phyloP scores from a whole-genome alignment of 2,329 filamentous ascomycete genomes.

The Xylariomycetidae sp. region DNA sequence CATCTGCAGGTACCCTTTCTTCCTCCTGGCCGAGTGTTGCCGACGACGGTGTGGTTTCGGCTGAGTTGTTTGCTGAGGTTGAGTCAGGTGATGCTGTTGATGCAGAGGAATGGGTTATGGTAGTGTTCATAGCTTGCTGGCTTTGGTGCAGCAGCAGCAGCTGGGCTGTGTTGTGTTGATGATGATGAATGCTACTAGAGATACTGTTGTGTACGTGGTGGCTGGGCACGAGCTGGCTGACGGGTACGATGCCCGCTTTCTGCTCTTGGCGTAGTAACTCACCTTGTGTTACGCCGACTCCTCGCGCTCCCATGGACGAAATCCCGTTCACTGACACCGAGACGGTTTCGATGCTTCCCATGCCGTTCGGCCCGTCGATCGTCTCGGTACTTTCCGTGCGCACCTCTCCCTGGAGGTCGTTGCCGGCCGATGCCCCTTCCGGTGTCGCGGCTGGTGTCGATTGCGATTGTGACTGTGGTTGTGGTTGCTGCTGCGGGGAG shows the following conservation, averaged over 20 bases:
- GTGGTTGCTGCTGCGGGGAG: conserved; percentile 15
- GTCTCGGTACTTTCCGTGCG: conserved; percentile 74
- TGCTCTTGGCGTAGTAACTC: conserved; percentile 85
- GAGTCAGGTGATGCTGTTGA: conserved; percentile 11
- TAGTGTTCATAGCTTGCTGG: not conserved
- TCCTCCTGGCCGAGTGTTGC: conserved; percentile 14
- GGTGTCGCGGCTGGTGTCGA: conserved; percentile 23
- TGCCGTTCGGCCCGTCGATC: conserved; percentile 74
- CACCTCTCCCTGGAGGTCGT: conserved; percentile 54
- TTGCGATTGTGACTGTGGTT: conserved; percentile 12
- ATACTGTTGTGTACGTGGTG: conserved; percentile 24
- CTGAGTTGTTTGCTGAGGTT: conserved; percentile 7
- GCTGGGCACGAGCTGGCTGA: conserved; percentile 51
- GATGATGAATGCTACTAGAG: conserved; percentile 5
- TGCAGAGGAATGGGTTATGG: not conserved
- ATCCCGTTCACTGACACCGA: conserved; percentile 70
- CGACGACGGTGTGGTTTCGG: conserved; percentile 12
- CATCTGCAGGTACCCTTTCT: conserved; percentile 8
- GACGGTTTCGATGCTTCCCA: conserved; percentile 76
- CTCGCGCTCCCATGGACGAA: conserved; percentile 46
- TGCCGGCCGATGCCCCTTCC: conserved; percentile 20
- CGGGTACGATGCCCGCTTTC: conserved; percentile 71
- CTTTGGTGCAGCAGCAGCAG: conserved; percentile 2
- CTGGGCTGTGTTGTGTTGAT: conserved; percentile 2
- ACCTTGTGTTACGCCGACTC: conserved; percentile 68